These are phyloP conservation scores for Suillus hirtellus DNA, from an alignment of 768 basidiomycete genomes.

Conservation along the genomic window DNA sequence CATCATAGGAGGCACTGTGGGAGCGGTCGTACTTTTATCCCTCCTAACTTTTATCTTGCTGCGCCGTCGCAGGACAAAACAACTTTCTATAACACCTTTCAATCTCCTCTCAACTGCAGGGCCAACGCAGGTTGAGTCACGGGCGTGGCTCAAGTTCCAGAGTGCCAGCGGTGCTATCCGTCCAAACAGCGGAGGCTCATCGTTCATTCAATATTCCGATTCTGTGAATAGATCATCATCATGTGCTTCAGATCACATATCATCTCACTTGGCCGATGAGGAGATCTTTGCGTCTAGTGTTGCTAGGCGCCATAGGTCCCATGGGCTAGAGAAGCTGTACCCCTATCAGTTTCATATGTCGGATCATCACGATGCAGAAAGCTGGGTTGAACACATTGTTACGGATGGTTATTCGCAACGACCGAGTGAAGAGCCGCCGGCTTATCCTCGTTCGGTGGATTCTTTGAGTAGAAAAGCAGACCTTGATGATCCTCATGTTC, in stretches of 20 bases:
- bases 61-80: not conserved
- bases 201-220: conserved; percentile 12
- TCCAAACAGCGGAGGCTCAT: conserved; percentile 7
- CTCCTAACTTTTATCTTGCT: not conserved
- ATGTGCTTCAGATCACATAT: not conserved
- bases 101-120: not conserved
- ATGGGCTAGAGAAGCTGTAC: conserved; percentile 5
- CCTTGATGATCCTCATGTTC: not conserved
- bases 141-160: not conserved
- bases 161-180: not conserved
- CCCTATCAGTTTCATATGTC: not conserved
- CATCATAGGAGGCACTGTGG: conserved; percentile 1
- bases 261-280: not conserved
- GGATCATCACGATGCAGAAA: not conserved
- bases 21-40: not conserved
- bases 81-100: not conserved
- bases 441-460: conserved; percentile 8
- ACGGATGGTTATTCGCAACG: not conserved
- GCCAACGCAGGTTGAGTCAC: not conserved
- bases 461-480: not conserved
- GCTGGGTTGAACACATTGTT: not conserved
- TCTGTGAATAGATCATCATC: not conserved
- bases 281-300: not conserved
- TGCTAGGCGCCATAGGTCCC: conserved; percentile 1
- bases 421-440: conserved; percentile 8